Evolutionary conservation across 176 grass and related monocot species (phyloP).

Genomic region (Carex kokanica): DNA sequence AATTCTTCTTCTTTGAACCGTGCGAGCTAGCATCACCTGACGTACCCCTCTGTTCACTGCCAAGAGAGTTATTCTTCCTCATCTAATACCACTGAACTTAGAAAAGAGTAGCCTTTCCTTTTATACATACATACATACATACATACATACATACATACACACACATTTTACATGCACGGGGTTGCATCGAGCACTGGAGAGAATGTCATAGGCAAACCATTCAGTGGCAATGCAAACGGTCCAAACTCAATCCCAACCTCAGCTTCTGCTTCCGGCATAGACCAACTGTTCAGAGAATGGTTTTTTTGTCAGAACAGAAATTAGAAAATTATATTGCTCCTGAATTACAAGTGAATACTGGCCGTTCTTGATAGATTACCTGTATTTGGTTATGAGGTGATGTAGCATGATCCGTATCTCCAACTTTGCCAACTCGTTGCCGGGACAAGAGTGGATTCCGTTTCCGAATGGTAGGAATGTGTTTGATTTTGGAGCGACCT

Average conservation of each 20-base stretch:
- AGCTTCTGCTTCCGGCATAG: not conserved
- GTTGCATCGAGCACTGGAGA: not conserved
- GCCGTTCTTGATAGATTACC: constrained; percentile 22
- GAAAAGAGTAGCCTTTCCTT: not conserved
- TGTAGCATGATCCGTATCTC: constrained; percentile 92
- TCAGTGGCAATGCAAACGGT: constrained; percentile 22
- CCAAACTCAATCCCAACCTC: constrained; percentile 17
- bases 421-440: constrained; percentile 90
- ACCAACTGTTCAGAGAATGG: constrained; percentile 2
- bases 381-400: constrained; percentile 80
- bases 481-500: constrained; percentile 73
- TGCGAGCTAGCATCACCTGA: not conserved
- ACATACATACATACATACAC: not conserved
- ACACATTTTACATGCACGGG: not conserved
- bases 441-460: constrained; percentile 86
- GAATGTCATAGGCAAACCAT: constrained; percentile 23
- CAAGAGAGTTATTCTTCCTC: not conserved
- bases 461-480: constrained; percentile 87
- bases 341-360: not conserved
- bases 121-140: not conserved
- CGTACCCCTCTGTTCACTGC: not conserved
- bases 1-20: not conserved
- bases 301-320: constrained; percentile 5
- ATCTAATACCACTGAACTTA: not conserved
- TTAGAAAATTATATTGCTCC: not conserved